Evolutionary conservation across 208 protist genomes (phyloP), one percentile per base, ranked within the genome.

Genomic region (Porcisia hertigi): DNA sequence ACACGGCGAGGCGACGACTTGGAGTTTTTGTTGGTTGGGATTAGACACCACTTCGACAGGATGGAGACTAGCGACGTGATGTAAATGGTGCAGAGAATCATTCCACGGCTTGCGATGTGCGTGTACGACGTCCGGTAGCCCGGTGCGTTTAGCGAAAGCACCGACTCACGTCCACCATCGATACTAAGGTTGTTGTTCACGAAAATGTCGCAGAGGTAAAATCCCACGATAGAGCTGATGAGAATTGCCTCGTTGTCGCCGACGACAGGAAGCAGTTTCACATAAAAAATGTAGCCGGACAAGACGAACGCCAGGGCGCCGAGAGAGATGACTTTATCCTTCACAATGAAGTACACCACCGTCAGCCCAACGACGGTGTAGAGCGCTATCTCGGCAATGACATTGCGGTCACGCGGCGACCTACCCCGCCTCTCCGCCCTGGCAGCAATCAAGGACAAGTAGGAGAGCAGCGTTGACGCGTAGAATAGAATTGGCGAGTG

Each of bases 181-280:
- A 81, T 69, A 55, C 69, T 78, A 23, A 91, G 63, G 73, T 87
- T 90, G 74, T 90, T 94, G 82, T 95, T 95, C 16, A 83, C 87
- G 55, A 86, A 88, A 23, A 87, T 82, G 73, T 97, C 93, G 67
- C 82, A 87, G 57, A 94, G 73, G 82, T 93, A 92, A 71, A 96
- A 96, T 5, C 91, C 93, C 12, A 90, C 86, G 20, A 96, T 57
- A 34, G 91, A 90, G 65, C 83, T 78, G 54, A 97, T 71, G 3
- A 97, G 76, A 1, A 94, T 87, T 3, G 90, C 88, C 57, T 97
- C 93, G 78, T 94, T 96, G 39, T 95, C 90, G 6, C 87, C 90
- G 8, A 97, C 63, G 5, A 84, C 36, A 2, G 79, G 81, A 6
- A 59, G 75, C 23, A 97, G 77, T 62, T 86, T 84, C 39, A 92